A percentile compares a stretch with the other conserved stretches of the same genome.
These are phyloP conservation scores for Sanghuangporus baumii DNA, from an alignment of 1,284 basidiomycete genomes.

Conservation along the genomic window DNA sequence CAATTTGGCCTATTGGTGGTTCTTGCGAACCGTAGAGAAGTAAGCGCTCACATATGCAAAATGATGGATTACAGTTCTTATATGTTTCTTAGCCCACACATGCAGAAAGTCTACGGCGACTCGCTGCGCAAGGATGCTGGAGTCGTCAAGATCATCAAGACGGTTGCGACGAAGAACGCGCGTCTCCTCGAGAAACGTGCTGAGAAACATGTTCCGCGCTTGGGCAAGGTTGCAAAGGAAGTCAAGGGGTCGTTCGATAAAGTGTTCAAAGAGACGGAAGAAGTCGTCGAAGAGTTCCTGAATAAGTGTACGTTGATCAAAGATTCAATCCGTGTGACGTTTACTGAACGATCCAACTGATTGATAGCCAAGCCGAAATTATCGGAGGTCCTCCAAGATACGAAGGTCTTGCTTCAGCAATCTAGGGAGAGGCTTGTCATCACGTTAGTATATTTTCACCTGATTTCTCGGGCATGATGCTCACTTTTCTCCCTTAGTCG, in stretches of 20 bases:
- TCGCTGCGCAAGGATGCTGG: conserved; percentile 92
- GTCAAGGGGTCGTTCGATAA: conserved; percentile 93
- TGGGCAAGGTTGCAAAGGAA: conserved; percentile 79
- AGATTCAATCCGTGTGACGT: background rate
- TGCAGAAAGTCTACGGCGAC: conserved; percentile 93
- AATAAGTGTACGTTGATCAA: conserved; percentile 62
- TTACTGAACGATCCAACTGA: conserved; percentile 19
- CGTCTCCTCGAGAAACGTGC: conserved; percentile 63
- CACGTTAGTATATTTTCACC: conserved; percentile 48
- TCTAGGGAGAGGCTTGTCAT: conserved; percentile 86
- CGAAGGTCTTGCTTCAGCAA: conserved; percentile 87
- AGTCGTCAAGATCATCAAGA: conserved; percentile 94
- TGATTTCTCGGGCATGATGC: background rate
- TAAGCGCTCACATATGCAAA: conserved; percentile 33
- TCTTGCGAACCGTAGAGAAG: conserved; percentile 85
- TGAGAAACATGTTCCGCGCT: conserved; percentile 66
- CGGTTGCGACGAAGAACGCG: conserved; percentile 79
- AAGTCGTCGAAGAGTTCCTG: conserved; percentile 89
- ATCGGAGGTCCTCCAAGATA: conserved; percentile 85
- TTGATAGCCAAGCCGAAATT: conserved; percentile 53
- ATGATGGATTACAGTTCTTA: background rate
- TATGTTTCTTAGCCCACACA: conserved; percentile 72
- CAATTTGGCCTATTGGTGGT: conserved; percentile 88
- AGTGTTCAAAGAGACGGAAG: conserved; percentile 88
- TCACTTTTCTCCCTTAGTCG: conserved; percentile 45